Base-by-base conservation (phyloP, 2,329 filamentous ascomycete species). In the Grosmannia clavigera region DNA sequence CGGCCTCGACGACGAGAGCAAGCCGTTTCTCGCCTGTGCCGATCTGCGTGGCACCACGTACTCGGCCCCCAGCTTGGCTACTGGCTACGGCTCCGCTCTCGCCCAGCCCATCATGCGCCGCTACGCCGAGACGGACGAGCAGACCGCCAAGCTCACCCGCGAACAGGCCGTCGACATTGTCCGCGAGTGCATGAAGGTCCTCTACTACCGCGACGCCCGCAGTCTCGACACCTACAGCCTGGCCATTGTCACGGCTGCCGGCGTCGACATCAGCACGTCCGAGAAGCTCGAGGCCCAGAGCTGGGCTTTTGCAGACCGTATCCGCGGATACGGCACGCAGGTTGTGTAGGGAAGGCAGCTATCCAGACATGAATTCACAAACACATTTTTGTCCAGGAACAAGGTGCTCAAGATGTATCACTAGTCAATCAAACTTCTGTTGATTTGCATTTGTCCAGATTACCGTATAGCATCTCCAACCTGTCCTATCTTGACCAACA, bases 251-350 rank as follows among this genome's bases (percentile, higher is more conserved):
- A 94, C 89, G 60, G 88, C 90, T 75, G 89, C 90, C 56, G 90
- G 88, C n/a, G 85, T 97, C 61, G 87, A 95, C 60, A 72, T 96
- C 66, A 86, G 86, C 73, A 84, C 95, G 74, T 77, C 88, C 68
- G 88, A 95, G 79, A 85, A 91, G 80, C 80, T 99, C 66, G 92
- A 97, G 80, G 81, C 86, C 68, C 92, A 97, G 81, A 96, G 91
- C 81, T 97, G 92, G 94, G 91, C 89, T 58, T 99, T 99, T 78
- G 94, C 94, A 29, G 92, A 97, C 72, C 82, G 86, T 67, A 96
- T 99, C 73, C 87, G 84, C 74, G 94, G 94, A 53, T 99, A 99
- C 72, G 94, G 94, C 63, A 95, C 92, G 31, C 92, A 97, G 79
- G 80, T 76, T 54, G 81, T 83, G 14, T 84, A 19, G 29, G 29